phyloP scores from a whole-genome alignment of 306 rosid genomes.

The Nissolia schottii region DNA sequence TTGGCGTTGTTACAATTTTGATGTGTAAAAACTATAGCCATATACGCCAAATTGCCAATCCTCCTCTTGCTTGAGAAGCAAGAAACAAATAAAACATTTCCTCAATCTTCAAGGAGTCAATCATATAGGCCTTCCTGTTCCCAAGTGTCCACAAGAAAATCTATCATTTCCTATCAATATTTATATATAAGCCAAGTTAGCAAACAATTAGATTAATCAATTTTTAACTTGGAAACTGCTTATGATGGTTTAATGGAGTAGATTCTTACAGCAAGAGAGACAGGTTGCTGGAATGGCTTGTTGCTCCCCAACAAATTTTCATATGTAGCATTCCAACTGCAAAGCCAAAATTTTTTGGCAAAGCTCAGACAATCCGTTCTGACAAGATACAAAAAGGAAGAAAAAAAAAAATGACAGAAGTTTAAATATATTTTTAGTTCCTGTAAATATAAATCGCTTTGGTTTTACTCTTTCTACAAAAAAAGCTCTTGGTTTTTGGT shows the following conservation, averaged over 20 bases:
- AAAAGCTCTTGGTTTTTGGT: no score
- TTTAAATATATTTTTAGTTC: no score
- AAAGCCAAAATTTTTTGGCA: conserved; percentile 51
- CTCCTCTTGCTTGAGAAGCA: conserved; percentile 38
- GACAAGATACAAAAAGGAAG: conserved; percentile 31
- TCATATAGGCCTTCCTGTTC: conserved; percentile 92
- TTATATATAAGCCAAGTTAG: background rate
- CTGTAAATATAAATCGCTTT: no score
- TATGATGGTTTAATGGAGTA: background rate
- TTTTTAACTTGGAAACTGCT: background rate
- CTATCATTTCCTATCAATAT: conserved; percentile 85
- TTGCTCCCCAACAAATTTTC: conserved; percentile 78
- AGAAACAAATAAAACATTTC: conserved; percentile 20
- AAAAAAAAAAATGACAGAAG: no score
- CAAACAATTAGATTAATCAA: conserved; percentile 10
- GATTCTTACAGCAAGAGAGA: conserved; percentile 71
- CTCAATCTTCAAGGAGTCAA: conserved; percentile 40
- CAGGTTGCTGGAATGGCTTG: conserved; percentile 82
- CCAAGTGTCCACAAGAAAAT: conserved; percentile 93
- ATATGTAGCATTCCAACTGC: conserved; percentile 91
- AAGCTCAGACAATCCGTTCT: conserved; percentile 62
- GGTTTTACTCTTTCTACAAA: no score
- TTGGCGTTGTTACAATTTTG: conserved; percentile 18
- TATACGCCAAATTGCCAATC: no score
- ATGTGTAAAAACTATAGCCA: conserved; percentile 36